These are phyloP conservation scores for Amaranthus hypochondriacus DNA, from an alignment of 148 eudicot species.

Conservation along the genomic window DNA sequence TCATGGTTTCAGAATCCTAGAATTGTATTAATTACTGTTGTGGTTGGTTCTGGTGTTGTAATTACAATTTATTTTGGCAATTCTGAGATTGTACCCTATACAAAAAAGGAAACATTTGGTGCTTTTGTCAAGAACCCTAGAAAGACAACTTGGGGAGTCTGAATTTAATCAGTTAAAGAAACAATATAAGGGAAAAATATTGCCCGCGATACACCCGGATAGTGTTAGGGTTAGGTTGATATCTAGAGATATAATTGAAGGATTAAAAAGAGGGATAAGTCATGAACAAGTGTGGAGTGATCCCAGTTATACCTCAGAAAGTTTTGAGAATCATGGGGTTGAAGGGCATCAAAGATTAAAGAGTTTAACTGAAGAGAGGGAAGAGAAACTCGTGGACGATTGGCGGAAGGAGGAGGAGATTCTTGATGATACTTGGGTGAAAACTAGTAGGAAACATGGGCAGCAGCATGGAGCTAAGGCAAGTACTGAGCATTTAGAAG, in stretches of 20 bases:
- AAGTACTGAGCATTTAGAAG: conserved; percentile 62
- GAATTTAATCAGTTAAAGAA: conserved; percentile 44
- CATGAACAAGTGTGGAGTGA: conserved; percentile 74
- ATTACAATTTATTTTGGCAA: conserved; percentile 53
- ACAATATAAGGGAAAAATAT: conserved; percentile 54
- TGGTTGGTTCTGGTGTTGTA: conserved; percentile 43
- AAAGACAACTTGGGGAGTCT: conserved; percentile 49
- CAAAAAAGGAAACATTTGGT: conserved; percentile 71
- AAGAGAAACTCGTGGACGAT: conserved; percentile 16
- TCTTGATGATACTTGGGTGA: conserved; percentile 82
- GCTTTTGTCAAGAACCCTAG: conserved; percentile 39
- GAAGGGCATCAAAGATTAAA: conserved; percentile 31
- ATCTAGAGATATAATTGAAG: conserved; percentile 61
- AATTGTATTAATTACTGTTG: conserved; percentile 35
- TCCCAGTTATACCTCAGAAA: conserved; percentile 40
- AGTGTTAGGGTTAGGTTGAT: conserved; percentile 67
- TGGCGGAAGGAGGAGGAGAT: conserved; percentile 66
- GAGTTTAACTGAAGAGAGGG: conserved; percentile 38
- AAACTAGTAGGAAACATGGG: conserved; percentile 64
- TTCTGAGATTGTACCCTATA: conserved; percentile 61
- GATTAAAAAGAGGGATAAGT: conserved; percentile 68
- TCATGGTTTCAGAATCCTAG: conserved; percentile 65
- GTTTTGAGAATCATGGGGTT: conserved; percentile 13
- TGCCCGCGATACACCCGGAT: conserved; percentile 76
- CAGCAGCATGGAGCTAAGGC: conserved; percentile 32